These are phyloP conservation scores for Lipomyces yamanashiensis DNA, from an alignment of 805 yeast genomes.

Conservation along the genomic window DNA sequence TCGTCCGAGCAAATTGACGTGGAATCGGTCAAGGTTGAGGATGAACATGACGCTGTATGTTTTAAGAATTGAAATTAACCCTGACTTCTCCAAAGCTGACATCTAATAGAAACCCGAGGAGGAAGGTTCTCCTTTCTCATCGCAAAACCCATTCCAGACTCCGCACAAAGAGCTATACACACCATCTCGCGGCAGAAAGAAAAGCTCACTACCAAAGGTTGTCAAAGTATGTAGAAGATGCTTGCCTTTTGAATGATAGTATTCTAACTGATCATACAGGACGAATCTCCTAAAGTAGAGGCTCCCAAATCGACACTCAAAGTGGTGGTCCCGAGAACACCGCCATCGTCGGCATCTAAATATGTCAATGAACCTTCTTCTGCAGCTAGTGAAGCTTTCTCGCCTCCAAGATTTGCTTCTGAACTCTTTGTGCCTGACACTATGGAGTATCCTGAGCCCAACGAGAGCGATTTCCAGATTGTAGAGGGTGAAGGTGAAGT, in stretches of 20 bases:
- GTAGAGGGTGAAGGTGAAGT: constrained; percentile 4
- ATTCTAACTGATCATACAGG: too few relatives aligned
- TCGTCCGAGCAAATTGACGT: background rate
- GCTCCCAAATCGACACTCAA: too few relatives aligned
- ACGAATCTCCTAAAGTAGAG: too few relatives aligned
- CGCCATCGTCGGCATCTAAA: too few relatives aligned
- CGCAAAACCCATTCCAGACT: constrained; percentile 31
- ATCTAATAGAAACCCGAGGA: background rate
- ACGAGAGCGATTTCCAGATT: constrained; percentile 1
- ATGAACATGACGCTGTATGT: background rate
- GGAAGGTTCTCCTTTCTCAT: constrained; percentile 26
- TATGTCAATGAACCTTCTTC: too few relatives aligned
- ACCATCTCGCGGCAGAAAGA: background rate
- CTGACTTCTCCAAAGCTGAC: background rate
- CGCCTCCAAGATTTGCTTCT: constrained; percentile 14
- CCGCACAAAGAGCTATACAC: constrained; percentile 4
- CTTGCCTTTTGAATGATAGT: too few relatives aligned
- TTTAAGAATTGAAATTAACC: too few relatives aligned
- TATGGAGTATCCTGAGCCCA: constrained; percentile 3
- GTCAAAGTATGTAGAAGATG: background rate
- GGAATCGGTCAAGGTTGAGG: background rate
- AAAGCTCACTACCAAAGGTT: constrained; percentile 6
- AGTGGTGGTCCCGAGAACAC: too few relatives aligned
- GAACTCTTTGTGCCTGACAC: constrained; percentile 12
- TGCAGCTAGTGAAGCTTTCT: background rate